These are phyloP conservation scores for Colletotrichum incanum DNA, from an alignment of 2,329 filamentous ascomycete genomes.

Conservation along the genomic window DNA sequence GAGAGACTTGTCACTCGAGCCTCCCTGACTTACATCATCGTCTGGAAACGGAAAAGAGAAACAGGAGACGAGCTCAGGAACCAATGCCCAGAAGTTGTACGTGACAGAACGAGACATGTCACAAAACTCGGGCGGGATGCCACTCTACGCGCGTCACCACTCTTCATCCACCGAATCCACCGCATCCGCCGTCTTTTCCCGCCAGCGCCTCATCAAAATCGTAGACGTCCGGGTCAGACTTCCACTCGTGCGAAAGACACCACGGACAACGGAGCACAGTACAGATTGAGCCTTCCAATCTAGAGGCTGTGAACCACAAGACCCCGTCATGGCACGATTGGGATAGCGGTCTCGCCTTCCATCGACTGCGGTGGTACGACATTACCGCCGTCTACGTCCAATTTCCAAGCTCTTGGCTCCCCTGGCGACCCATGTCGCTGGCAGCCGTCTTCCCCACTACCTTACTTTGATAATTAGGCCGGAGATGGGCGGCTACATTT, in stretches of 20 bases:
- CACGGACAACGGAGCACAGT: constrained; percentile 1
- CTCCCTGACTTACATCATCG: constrained; percentile 27
- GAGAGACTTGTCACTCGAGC: neutral
- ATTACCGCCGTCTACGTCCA: constrained; percentile 21
- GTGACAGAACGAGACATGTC: constrained; percentile 16
- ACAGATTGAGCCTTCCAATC: neutral
- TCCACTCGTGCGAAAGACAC: neutral
- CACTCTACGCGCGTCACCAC: constrained; percentile 9
- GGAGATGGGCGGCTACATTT: constrained; percentile 22
- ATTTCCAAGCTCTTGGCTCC: constrained; percentile 38
- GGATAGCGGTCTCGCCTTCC: constrained; percentile 20
- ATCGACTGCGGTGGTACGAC: constrained; percentile 27
- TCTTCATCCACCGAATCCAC: neutral
- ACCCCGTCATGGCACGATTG: constrained; percentile 24
- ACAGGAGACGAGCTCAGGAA: constrained; percentile 11
- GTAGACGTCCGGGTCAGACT: neutral
- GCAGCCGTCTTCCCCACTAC: constrained; percentile 18
- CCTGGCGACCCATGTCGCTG: constrained; percentile 15
- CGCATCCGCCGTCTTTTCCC: neutral
- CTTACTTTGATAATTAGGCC: constrained; percentile 30
- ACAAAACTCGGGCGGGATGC: constrained; percentile 1
- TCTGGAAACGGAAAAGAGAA: constrained; percentile 6
- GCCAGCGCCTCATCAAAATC: neutral
- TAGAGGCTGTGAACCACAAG: neutral
- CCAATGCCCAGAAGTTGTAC: constrained; percentile 2